Base-by-base conservation (phyloP, 805 yeast genomes). In the Candida gorgasii region DNA sequence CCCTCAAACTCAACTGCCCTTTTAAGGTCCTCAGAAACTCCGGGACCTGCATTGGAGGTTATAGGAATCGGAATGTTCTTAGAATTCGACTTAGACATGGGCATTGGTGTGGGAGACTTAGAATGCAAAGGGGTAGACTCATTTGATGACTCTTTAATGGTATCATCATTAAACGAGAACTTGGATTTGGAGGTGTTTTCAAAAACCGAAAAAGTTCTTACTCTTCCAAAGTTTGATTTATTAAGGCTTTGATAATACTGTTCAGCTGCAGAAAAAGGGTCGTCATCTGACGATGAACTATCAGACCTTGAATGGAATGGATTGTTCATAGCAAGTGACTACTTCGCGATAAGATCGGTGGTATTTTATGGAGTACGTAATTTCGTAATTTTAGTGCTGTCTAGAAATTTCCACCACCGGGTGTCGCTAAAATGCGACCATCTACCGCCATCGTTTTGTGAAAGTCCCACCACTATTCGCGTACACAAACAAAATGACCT, bases 221-320 rank as follows among this genome's bases (percentile, higher is more conserved):
- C 72, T 43, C 85, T 63, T 19, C 76, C 79, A 30, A 72, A 64
- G 45, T 62, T 65, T 13, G 76, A 64, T 33, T 59, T 54, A 14
- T 36, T 35, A 43, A 59, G 62, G 24, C 59, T 58, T 1, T 72
- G 65, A 59, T 86, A 85, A 58, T 86, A 86, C 18, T 74, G 67
- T 37, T 84, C 90, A 0, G 92, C 76, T n/a, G 67, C 62, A 13
- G 84, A 82, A 48, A 71, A 82, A 0, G 93, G 93, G 55, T 84
- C 82, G n/a, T 75, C 78, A 24, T 75, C 80, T 19, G 67, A 54
- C 1, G 57, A 45, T 5, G 59, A 44, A 3, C 82, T 75, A 2
- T 76, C 69, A 53, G 37, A 59, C 52, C 45, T 58, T 5, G 29
- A 24, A 17, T 36, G 59, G 14, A 45, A 47, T 13, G 44, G 44